Conservation (phyloP, 768 basidiomycete genomes). For the Lactarius hatsudake region DNA sequence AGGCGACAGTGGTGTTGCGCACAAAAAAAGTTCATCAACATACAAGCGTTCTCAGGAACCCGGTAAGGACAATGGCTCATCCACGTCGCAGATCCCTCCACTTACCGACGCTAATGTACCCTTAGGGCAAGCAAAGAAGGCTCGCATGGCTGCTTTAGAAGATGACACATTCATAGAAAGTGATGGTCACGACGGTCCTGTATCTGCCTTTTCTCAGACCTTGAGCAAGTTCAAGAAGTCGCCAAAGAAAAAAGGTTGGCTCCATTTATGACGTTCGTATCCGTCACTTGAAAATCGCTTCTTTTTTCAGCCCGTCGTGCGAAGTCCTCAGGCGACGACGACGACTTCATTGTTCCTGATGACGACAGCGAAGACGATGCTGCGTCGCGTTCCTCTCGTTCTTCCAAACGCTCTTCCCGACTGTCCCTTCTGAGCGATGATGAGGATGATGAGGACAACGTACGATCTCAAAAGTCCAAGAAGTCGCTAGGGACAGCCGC, state of each 20-base stretch:
- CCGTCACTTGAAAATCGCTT: slow-evolving; percentile 3
- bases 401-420: slow-evolving; percentile 43
- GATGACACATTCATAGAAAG: slow-evolving; percentile 34
- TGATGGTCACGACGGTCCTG: slow-evolving; percentile 41
- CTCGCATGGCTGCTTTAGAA: slow-evolving; percentile 48
- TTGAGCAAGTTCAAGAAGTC: slow-evolving; percentile 67
- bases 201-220: slow-evolving; percentile 52
- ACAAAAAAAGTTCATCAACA: slow-evolving; percentile 25
- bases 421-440: slow-evolving; percentile 40
- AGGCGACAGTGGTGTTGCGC: slow-evolving; percentile 1
- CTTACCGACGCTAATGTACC: slow-evolving; percentile 6
- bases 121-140: slow-evolving; percentile 56
- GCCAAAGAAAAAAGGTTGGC: slow-evolving; percentile 51
- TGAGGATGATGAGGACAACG: slow-evolving; percentile 34
- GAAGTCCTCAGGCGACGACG: slow-evolving; percentile 50
- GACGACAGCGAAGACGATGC: slow-evolving; percentile 46
- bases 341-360: slow-evolving; percentile 70
- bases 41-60: slow-evolving; percentile 22
- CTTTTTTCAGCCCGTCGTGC: slow-evolving; percentile 34
- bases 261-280: slow-evolving; percentile 1
- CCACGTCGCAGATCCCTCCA: not conserved
- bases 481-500: slow-evolving; percentile 35
- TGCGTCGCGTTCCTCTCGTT: slow-evolving; percentile 45
- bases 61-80: slow-evolving; percentile 5
- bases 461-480: slow-evolving; percentile 38